These are phyloP conservation scores for Calonectria multiphialidica DNA, from an alignment of 2,329 filamentous ascomycete species.

Conservation along the genomic window DNA sequence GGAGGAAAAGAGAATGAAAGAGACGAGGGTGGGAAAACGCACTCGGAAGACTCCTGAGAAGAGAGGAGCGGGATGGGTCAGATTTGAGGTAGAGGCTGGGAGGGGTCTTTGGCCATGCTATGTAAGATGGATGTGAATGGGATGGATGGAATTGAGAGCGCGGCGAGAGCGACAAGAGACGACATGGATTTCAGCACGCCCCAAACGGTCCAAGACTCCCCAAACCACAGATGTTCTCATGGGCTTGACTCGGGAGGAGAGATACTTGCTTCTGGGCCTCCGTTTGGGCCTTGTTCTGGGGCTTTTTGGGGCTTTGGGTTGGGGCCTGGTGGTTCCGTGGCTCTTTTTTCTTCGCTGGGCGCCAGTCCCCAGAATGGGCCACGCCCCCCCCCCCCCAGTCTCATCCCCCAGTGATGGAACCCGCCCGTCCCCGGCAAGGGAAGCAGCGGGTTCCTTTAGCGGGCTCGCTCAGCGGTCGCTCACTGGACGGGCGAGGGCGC, in stretches of 20 bases:
- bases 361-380: slow-evolving; percentile 10
- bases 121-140: slow-evolving; percentile 22
- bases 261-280: slow-evolving; percentile 22
- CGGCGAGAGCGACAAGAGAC: slow-evolving; percentile 17
- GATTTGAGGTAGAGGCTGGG: slow-evolving; percentile 18
- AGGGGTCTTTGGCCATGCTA: slow-evolving; percentile 24
- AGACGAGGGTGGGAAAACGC: slow-evolving; percentile 23
- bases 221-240: slow-evolving; percentile 17
- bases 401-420: background rate
- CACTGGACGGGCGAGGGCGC: slow-evolving; percentile 4
- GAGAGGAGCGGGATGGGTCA: slow-evolving; percentile 22
- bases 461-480: background rate
- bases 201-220: slow-evolving; percentile 7
- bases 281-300: background rate
- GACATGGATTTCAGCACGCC: slow-evolving; percentile 24
- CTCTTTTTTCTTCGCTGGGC: slow-evolving; percentile 11
- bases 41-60: slow-evolving; percentile 19
- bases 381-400: slow-evolving; percentile 17
- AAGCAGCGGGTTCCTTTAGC: slow-evolving; percentile 18
- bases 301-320: slow-evolving; percentile 1
- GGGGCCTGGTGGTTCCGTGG: slow-evolving; percentile 15
- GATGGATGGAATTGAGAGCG: slow-evolving; percentile 12
- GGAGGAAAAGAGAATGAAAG: slow-evolving; percentile 7
- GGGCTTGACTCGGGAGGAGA: slow-evolving; percentile 23
- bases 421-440: slow-evolving; percentile 20